Base-by-base conservation (phyloP, 352 stramenopile genomes). In the Phytopythium helicoides region DNA sequence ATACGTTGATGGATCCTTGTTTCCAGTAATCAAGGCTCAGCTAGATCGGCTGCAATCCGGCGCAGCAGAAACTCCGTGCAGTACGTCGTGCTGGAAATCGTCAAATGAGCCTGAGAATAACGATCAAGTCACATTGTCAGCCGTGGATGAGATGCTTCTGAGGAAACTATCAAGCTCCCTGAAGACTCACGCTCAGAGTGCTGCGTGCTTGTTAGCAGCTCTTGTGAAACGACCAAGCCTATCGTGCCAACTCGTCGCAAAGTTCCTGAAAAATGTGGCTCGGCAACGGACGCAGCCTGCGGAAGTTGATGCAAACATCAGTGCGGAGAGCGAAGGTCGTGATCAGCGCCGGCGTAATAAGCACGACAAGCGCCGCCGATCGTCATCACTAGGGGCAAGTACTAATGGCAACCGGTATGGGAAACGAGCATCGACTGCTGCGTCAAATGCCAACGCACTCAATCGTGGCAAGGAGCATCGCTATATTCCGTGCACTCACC, bases 1-100 rank as follows among this genome's bases (percentile, higher is more conserved):
- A 58, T 91, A 91, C 41, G 26, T 88, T 23, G 81, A 91, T 37
- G 73, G 86, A 44, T 86, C 77, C 11, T 87, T 86, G 31, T 38
- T 73, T 6, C 54, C 64, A 1, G 58, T 56, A 18, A 58, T 89
- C 16, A 71, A 61, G 10, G 21, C 41, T 22, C 49, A 35, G n/a
- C 14, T 72, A 5, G 52, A 64, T 38, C 62, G 38, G 3, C 31
- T 74, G 18, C 8, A 58, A 9, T 64, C 66, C 21, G 57, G 68
- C 10, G 55, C 40, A 10, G 33, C 57, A 11, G 7, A 3, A 9
- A 12, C 3, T 16, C 38, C 60, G 4, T 89, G 80, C 47, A 62
- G 76, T 15, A 19, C 45, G 4, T 55, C 44, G 0, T 90, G 80
- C 57, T 83, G 65, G 60, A 68, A 85, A 33, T 49, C 25, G 19